Conservation (phyloP, 345 rosid species). For the Jatropha curcas region DNA sequence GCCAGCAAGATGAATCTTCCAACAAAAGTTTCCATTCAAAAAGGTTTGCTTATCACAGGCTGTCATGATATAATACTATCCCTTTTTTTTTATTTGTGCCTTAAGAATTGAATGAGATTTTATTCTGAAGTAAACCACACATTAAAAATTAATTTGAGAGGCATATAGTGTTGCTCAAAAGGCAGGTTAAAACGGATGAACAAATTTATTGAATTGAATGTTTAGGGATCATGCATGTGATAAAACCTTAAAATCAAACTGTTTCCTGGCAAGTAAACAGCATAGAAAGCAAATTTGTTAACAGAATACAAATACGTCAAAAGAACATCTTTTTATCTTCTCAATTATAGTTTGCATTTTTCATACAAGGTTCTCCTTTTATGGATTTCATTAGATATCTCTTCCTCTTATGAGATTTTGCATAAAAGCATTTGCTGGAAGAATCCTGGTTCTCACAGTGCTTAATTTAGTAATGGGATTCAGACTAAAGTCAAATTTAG, state of each 20-base stretch:
- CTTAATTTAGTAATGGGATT: too few species aligned
- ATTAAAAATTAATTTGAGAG: too few species aligned
- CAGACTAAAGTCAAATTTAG: not conserved
- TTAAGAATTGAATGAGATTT: not conserved
- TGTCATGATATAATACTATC: not conserved
- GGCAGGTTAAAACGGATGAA: not conserved
- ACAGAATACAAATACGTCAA: not conserved
- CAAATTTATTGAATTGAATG: not conserved
- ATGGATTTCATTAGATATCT: too few species aligned
- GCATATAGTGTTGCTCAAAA: not conserved
- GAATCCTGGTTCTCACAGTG: not conserved
- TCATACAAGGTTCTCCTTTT: not conserved
- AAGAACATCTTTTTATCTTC: not conserved
- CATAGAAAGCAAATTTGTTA: not conserved
- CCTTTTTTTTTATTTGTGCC: not conserved
- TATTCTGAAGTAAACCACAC: not conserved
- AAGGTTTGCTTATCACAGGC: conserved; percentile 34
- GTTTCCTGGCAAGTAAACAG: too few species aligned
- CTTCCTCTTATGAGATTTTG: not conserved
- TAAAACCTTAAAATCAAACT: too few species aligned
- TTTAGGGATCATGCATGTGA: not conserved
- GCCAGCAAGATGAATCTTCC: conserved; percentile 32
- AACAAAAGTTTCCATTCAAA: conserved; percentile 17
- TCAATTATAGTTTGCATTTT: not conserved
- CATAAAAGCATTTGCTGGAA: not conserved